Evolutionary conservation across 2,329 filamentous ascomycete genomes (phyloP).

Genomic region (Colletotrichum siamense): DNA sequence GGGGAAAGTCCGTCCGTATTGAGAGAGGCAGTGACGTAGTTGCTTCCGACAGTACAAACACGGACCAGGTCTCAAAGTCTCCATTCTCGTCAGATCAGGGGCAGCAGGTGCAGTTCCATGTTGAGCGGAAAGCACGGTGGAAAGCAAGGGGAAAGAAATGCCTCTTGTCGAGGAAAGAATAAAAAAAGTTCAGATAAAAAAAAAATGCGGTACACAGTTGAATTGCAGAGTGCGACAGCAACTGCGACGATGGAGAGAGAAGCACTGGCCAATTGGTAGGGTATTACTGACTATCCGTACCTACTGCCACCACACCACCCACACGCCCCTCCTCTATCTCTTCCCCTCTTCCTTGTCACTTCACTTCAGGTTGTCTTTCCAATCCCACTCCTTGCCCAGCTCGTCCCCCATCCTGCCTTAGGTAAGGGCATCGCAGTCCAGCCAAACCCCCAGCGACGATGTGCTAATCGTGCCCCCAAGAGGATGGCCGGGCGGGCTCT

Average conservation of each 20-base stretch:
- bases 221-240: not conserved
- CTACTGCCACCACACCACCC: not conserved
- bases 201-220: not conserved
- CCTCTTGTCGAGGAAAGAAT: not conserved
- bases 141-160: not conserved
- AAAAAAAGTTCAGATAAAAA: not conserved
- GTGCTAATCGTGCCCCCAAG: not conserved
- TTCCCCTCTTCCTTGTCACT: not conserved
- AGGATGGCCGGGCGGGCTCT: not conserved
- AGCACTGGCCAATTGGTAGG: not conserved
- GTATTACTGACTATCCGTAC: not conserved
- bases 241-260: slow-evolving; percentile 9
- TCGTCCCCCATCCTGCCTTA: not conserved
- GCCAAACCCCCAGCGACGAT: not conserved
- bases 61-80: not conserved
- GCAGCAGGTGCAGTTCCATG: not conserved
- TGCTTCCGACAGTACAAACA: not conserved
- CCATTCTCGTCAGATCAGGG: not conserved
- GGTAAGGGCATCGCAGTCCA: not conserved
- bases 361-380: not conserved
- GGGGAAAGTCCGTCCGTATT: slow-evolving; percentile 13
- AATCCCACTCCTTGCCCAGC: not conserved
- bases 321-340: not conserved
- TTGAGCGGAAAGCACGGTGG: not conserved
- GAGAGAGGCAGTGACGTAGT: slow-evolving; percentile 6